Percentiles rank a stretch among this genome's conserved stretches.
phyloP scores from a whole-genome alignment of 345 rosid species.

The Pistacia integerrima region DNA sequence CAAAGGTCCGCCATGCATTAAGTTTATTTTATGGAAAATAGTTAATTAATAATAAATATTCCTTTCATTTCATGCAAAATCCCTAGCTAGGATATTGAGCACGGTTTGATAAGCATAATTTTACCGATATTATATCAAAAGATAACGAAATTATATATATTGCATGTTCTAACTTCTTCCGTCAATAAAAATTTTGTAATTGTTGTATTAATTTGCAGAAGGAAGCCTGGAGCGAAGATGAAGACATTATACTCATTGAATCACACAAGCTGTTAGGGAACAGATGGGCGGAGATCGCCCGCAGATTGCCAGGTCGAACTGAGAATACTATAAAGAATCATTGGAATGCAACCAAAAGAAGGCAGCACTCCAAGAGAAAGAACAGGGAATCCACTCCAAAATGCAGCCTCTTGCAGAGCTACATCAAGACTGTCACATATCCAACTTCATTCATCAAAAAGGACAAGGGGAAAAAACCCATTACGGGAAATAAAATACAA shows the following conservation, averaged over 20 bases:
- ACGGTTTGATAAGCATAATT: no score
- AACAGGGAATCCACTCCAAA: slow-evolving; percentile 22
- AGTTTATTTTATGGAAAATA: background rate
- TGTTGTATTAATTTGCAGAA: slow-evolving; percentile 40
- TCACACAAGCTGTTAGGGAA: slow-evolving; percentile 65
- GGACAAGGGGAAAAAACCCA: background rate
- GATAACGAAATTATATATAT: no score
- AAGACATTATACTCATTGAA: slow-evolving; percentile 43
- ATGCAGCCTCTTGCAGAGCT: slow-evolving; percentile 32
- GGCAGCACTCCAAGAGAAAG: slow-evolving; percentile 44
- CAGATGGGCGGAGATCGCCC: slow-evolving; percentile 74
- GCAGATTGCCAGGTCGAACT: slow-evolving; percentile 54
- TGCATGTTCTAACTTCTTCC: no score
- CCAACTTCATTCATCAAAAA: background rate
- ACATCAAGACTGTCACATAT: slow-evolving; percentile 35
- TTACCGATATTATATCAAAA: no score
- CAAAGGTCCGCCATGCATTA: background rate
- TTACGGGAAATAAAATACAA: no score
- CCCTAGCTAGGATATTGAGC: background rate
- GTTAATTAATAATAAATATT: background rate
- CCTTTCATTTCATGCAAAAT: background rate
- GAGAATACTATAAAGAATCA: slow-evolving; percentile 69
- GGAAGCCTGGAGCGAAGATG: slow-evolving; percentile 72
- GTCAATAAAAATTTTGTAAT: background rate
- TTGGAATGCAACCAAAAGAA: slow-evolving; percentile 57